phyloP scores from a whole-genome alignment of 2,329 filamentous ascomycete genomes.

The Chalaropsis ovoidea region DNA sequence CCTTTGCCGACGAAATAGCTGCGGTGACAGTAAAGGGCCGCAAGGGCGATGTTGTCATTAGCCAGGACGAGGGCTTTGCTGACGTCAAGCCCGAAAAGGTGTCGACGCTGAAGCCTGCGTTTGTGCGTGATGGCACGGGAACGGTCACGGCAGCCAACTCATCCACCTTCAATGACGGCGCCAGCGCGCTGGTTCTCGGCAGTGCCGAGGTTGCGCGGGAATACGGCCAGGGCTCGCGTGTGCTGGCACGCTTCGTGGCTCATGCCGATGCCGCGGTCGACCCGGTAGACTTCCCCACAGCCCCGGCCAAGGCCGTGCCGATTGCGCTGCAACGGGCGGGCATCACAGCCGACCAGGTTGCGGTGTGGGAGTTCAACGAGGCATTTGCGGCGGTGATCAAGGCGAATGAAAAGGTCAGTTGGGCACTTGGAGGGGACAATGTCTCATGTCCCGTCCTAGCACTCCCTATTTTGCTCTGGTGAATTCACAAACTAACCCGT shows the following conservation, averaged over 20 bases:
- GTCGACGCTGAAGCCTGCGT: conserved; percentile 77
- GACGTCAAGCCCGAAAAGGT: conserved; percentile 83
- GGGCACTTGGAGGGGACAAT: background rate
- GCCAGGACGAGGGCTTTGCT: conserved; percentile 79
- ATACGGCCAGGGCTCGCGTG: conserved; percentile 66
- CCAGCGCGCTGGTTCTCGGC: conserved; percentile 75
- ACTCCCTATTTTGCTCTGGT: background rate
- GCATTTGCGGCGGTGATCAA: conserved; percentile 93
- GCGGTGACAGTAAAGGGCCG: conserved; percentile 74
- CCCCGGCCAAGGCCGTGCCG: conserved; percentile 83
- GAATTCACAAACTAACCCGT: background rate
- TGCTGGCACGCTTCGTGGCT: conserved; percentile 76
- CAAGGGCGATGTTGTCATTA: conserved; percentile 72
- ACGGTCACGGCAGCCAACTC: conserved; percentile 93
- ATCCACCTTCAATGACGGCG: conserved; percentile 89
- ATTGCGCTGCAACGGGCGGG: conserved; percentile 80
- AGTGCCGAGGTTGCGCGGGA: conserved; percentile 70
- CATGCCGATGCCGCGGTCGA: conserved; percentile 86
- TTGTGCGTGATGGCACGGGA: conserved; percentile 72
- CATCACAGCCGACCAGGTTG: conserved; percentile 81
- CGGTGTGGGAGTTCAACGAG: conserved; percentile 97
- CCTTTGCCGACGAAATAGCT: conserved; percentile 81
- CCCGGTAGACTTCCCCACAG: conserved; percentile 86
- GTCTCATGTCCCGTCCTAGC: no score
- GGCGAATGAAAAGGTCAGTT: conserved; percentile 70